Percentiles rank a stretch among this genome's conserved stretches.
phyloP scores from a whole-genome alignment of 1,284 basidiomycete genomes.

The Melanopsichium pennsylvanicum region DNA sequence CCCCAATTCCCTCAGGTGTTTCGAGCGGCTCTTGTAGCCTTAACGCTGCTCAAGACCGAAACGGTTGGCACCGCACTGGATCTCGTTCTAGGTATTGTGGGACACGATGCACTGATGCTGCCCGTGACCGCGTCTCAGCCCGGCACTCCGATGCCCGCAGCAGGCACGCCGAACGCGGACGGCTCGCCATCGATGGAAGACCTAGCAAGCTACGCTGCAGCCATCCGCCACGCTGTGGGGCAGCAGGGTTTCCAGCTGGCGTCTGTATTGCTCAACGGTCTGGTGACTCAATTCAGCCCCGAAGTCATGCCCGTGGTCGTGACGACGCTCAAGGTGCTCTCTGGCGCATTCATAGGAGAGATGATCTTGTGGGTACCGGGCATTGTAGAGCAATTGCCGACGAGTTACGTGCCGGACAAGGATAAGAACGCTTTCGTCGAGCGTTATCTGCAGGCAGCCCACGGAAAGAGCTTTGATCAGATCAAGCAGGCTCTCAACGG shows the following conservation, averaged over 20 bases:
- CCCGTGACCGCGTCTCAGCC: slow-evolving; percentile 28
- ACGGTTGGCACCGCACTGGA: slow-evolving; percentile 83
- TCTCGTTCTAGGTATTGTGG: slow-evolving; percentile 77
- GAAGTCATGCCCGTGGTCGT: slow-evolving; percentile 80
- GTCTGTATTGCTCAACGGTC: slow-evolving; percentile 77
- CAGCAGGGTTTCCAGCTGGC: slow-evolving; percentile 79
- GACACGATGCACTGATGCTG: slow-evolving; percentile 69
- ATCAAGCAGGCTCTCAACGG: slow-evolving; percentile 48
- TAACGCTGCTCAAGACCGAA: slow-evolving; percentile 69
- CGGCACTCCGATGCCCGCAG: slow-evolving; percentile 26
- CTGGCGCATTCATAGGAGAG: slow-evolving; percentile 74
- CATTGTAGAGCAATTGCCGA: slow-evolving; percentile 77
- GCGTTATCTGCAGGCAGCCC: slow-evolving; percentile 57
- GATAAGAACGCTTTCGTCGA: slow-evolving; percentile 79
- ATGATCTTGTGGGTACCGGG: slow-evolving; percentile 77
- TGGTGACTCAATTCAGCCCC: slow-evolving; percentile 80
- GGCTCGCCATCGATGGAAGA: slow-evolving; percentile 69
- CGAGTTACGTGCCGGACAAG: slow-evolving; percentile 72
- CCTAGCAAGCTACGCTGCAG: slow-evolving; percentile 73
- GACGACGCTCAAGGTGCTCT: slow-evolving; percentile 78
- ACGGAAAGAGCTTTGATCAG: slow-evolving; percentile 31
- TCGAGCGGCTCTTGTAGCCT: slow-evolving; percentile 45
- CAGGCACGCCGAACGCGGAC: slow-evolving; percentile 15
- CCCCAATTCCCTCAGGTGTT: slow-evolving; percentile 67
- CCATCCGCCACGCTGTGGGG: slow-evolving; percentile 75